Percentiles rank a stretch among this genome's conserved stretches.
phyloP scores from a whole-genome alignment of 2,329 filamentous ascomycete species.

The Fusarium nelsonii region DNA sequence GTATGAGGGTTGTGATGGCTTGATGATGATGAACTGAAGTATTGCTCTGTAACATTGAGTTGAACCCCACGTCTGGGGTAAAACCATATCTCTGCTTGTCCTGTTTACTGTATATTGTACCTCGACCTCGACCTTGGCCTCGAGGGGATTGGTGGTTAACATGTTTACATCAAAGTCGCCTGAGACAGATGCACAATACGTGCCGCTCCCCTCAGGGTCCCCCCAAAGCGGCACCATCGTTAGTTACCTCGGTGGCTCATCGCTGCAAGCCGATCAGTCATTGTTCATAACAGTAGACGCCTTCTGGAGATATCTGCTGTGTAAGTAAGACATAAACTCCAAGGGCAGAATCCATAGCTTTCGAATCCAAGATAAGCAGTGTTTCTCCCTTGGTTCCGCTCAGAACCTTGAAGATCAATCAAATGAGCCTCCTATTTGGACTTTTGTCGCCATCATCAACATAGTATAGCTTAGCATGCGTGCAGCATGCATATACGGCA shows the following conservation, averaged over 20 bases:
- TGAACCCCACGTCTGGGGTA: conserved; percentile 28
- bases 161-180: conserved; percentile 4
- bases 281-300: conserved; percentile 15
- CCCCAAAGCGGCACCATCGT: conserved; percentile 19
- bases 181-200: conserved; percentile 12
- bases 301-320: conserved; percentile 9
- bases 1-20: conserved; percentile 9
- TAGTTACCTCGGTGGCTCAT: conserved; percentile 16
- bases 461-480: conserved; percentile 1
- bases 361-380: conserved; percentile 7
- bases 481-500: conserved; percentile 30
- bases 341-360: background rate
- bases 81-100: conserved; percentile 5
- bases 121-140: background rate
- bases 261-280: conserved; percentile 28
- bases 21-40: conserved; percentile 18
- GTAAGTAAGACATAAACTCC: conserved; percentile 31
- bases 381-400: conserved; percentile 27
- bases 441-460: conserved; percentile 16
- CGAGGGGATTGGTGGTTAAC: background rate
- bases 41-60: conserved; percentile 11
- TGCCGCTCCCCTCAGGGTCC: conserved; percentile 28
- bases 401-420: conserved; percentile 3
- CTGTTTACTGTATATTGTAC: conserved; percentile 12
- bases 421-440: conserved; percentile 13